Evolutionary conservation across 768 basidiomycete species (phyloP).

Genomic region (Pisolithus albus): DNA sequence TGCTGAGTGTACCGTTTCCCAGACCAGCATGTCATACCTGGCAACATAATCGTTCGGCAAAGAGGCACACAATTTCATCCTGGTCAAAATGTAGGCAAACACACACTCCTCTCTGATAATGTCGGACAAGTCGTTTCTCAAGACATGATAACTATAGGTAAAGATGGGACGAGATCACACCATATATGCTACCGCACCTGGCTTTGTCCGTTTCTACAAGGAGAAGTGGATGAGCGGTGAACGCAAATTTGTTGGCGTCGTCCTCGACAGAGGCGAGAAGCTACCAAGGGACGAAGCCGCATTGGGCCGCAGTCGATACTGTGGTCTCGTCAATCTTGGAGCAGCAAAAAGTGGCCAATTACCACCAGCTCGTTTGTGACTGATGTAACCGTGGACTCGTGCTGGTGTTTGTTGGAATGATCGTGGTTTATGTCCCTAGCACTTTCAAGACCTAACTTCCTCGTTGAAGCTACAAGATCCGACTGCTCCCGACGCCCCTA

Average conservation of each 20-base stretch:
- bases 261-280: slow-evolving; percentile 72
- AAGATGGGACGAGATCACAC: slow-evolving; percentile 93
- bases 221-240: slow-evolving; percentile 66
- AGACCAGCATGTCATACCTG: slow-evolving; percentile 92
- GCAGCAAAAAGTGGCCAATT: slow-evolving; percentile 15
- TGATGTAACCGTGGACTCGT: neutral
- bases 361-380: slow-evolving; percentile 2
- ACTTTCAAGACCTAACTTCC: too few relatives aligned
- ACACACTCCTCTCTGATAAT: neutral
- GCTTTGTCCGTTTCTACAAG: slow-evolving; percentile 93
- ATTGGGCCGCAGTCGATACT: slow-evolving; percentile 79
- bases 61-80: slow-evolving; percentile 90
- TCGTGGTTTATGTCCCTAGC: too few relatives aligned
- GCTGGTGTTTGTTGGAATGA: neutral
- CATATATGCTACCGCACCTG: slow-evolving; percentile 82
- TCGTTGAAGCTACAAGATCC: too few relatives aligned
- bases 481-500: too few relatives aligned
- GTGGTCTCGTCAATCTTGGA: slow-evolving; percentile 67
- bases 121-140: slow-evolving; percentile 2
- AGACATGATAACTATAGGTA: slow-evolving; percentile 44
- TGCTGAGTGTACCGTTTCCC: slow-evolving; percentile 5
- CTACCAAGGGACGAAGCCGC: slow-evolving; percentile 75
- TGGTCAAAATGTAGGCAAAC: slow-evolving; percentile 77
- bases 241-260: slow-evolving; percentile 79
- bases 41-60: slow-evolving; percentile 94